Percentiles rank a stretch among this genome's conserved stretches.
phyloP scores from a whole-genome alignment of 2,329 filamentous ascomycete species.

The Ophiocordyceps camponoti-saundersi region DNA sequence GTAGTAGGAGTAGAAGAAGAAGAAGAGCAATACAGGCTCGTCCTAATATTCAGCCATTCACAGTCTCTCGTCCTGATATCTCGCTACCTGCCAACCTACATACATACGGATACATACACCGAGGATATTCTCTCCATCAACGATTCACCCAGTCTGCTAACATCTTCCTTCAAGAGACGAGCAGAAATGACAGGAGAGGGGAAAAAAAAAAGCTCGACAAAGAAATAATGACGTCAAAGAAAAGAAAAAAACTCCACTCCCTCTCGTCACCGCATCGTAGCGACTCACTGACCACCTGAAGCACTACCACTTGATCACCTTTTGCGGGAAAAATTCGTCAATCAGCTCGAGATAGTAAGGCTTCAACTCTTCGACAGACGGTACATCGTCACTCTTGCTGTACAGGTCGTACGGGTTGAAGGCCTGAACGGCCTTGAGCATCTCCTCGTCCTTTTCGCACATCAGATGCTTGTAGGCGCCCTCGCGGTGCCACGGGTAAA shows the following conservation, averaged over 20 bases:
- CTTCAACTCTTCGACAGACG: slow-evolving; percentile 61
- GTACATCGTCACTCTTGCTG: slow-evolving; percentile 75
- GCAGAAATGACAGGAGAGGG: neutral
- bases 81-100: neutral
- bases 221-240: neutral
- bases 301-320: slow-evolving; percentile 21
- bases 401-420: slow-evolving; percentile 90
- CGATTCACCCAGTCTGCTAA: too few relatives aligned
- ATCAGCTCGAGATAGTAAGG: slow-evolving; percentile 26
- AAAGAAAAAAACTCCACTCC: too few relatives aligned
- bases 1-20: neutral
- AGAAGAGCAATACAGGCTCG: too few relatives aligned
- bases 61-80: neutral
- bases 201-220: neutral
- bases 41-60: neutral
- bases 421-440: slow-evolving; percentile 65
- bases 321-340: slow-evolving; percentile 23
- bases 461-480: slow-evolving; percentile 71
- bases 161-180: neutral
- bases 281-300: too few relatives aligned
- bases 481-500: slow-evolving; percentile 81
- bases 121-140: neutral
- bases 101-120: neutral
- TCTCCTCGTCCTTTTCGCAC: slow-evolving; percentile 62
- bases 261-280: too few relatives aligned